phyloP scores from a whole-genome alignment of 1,284 basidiomycete genomes.

The Caloboletus firmus region DNA sequence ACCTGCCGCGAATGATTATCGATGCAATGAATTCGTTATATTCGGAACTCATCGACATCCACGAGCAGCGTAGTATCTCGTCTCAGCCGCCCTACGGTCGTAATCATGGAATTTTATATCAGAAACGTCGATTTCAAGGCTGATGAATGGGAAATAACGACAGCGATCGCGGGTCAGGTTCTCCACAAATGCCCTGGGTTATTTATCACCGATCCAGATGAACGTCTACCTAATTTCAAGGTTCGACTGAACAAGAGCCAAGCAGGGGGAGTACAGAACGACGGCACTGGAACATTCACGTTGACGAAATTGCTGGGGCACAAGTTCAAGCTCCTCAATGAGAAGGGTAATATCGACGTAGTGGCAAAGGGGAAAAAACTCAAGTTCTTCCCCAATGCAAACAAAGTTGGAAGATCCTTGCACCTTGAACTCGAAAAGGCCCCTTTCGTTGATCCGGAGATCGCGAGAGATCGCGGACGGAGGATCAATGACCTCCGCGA shows the following conservation, averaged over 20 bases:
- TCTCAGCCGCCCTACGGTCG: neutral
- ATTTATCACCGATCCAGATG: constrained; percentile 37
- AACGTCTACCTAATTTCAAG: constrained; percentile 54
- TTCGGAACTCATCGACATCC: too few species aligned
- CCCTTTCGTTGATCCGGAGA: constrained; percentile 59
- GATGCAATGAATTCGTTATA: neutral
- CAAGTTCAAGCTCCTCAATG: constrained; percentile 48
- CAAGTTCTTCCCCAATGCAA: constrained; percentile 24
- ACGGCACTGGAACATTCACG: constrained; percentile 57
- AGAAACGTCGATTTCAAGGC: constrained; percentile 46
- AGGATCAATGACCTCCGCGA: constrained; percentile 48
- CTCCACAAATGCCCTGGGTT: constrained; percentile 50
- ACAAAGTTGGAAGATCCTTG: constrained; percentile 22
- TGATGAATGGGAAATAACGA: constrained; percentile 56
- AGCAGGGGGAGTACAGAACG: constrained; percentile 54
- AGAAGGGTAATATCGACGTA: constrained; percentile 36
- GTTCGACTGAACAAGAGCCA: constrained; percentile 50
- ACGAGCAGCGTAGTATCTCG: constrained; percentile 1
- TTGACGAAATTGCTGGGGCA: constrained; percentile 37
- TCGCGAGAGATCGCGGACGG: constrained; percentile 52
- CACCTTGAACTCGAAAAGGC: constrained; percentile 51
- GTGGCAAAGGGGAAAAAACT: constrained; percentile 41
- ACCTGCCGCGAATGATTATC: constrained; percentile 4
- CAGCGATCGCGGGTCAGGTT: constrained; percentile 47
- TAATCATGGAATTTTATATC: constrained; percentile 53